Base-by-base conservation (phyloP, 1,284 basidiomycete species). In the Austroboletus novae-zelandiae region DNA sequence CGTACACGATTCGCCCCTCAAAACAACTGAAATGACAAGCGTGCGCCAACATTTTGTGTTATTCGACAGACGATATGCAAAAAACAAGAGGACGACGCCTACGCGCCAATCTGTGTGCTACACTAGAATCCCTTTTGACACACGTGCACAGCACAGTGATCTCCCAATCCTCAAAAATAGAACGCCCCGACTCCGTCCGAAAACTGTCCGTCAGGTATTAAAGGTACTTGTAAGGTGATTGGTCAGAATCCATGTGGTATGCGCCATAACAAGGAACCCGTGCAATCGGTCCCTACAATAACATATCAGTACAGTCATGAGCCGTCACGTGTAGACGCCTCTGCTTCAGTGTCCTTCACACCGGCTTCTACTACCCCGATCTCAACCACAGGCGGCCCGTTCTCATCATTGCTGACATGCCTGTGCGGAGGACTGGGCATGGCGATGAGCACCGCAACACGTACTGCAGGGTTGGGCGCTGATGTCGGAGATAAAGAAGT, bases 391-490 rank as follows among this genome's bases (percentile, higher is more conserved):
- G 79, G 79, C 9, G 76, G 66, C 17, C 70, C 70, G 15, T 62
- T 65, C 31, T 74, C 71, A n/a, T 72, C 74, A 14, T 53, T 23
- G n/a, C 43, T 14, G 30, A 27, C 20, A 9, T 47, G 64, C 37
- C 47, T 65, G 53, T 46, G 58, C 9, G 66, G 54, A 6, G 62
- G 57, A 20, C 61, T 58, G 5, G 80, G 80, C 81, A 82, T 81
- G 1, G 79, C 78, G 40, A 82, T 76, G 42, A 82, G 68, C 30
- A 82, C 75, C 0, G 77, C 74, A 13, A 82, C 70, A 30, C 69
- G 69, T 35, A 66, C 49, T 23, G 58, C 39, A 41, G 52, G 42
- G 29, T 57, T 39, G 39, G 59, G 17, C 11, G 57, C 36, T 37
- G 23, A 20, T 11, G 44, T 15, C 49, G 58, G 52, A 50, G 54